phyloP scores from a whole-genome alignment of 139 green algal genomes.

The Zygnema cylindricum region DNA sequence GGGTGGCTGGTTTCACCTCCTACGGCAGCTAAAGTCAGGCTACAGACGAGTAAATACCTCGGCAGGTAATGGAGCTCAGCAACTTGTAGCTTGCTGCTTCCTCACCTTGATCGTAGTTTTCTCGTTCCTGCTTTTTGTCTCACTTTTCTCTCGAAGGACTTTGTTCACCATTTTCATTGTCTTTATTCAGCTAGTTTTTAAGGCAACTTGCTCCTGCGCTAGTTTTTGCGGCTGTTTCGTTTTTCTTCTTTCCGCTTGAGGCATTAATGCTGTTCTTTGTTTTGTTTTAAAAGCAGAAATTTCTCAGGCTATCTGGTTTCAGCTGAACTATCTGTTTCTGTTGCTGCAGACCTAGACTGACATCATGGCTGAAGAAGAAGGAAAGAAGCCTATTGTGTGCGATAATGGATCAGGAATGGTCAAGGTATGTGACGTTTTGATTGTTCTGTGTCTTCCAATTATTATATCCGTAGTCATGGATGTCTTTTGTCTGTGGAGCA shows the following conservation, averaged over 20 bases:
- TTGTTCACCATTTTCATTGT: too few relatives aligned
- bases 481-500: background rate
- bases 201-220: constrained; percentile 3
- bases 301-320: constrained; percentile 25
- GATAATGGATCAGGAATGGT: constrained; percentile 99
- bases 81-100: too few relatives aligned
- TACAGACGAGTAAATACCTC: too few relatives aligned
- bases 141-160: too few relatives aligned
- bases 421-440: constrained; percentile 70
- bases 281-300: background rate
- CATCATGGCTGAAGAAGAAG: constrained; percentile 14
- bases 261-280: constrained; percentile 34
- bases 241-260: constrained; percentile 25
- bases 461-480: background rate
- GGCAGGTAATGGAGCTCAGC: too few relatives aligned
- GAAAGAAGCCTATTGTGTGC: constrained; percentile 84
- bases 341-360: background rate
- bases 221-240: background rate
- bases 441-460: background rate
- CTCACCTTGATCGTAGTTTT: too few relatives aligned
- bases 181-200: background rate
- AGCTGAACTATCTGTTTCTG: constrained; percentile 6
- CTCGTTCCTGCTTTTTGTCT: too few relatives aligned
- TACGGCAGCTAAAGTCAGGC: too few relatives aligned
- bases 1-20: too few relatives aligned